Conservation (phyloP, 1,139 yeast species). For the Pichia sp. region DNA sequence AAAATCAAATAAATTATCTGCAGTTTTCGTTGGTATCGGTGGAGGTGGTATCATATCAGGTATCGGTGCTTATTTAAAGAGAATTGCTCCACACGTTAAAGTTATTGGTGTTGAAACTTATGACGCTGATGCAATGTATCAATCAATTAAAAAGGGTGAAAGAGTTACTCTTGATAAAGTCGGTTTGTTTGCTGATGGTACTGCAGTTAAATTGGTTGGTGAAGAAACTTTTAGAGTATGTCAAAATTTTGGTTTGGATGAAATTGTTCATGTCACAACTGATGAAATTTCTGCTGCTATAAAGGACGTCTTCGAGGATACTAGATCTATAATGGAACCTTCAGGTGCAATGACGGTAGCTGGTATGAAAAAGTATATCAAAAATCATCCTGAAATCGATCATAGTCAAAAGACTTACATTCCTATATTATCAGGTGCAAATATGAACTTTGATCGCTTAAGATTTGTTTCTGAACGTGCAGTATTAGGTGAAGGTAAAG, state of each 20-base stretch:
- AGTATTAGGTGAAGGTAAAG: constrained; percentile 94
- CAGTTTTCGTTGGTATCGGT: constrained; percentile 89
- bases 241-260: constrained; percentile 66
- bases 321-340: constrained; percentile 91
- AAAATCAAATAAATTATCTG: constrained; percentile 67
- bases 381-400: constrained; percentile 57
- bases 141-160: constrained; percentile 53
- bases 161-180: constrained; percentile 57
- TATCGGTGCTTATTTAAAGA: constrained; percentile 77
- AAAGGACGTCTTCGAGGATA: constrained; percentile 92
- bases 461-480: constrained; percentile 98
- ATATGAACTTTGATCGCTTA: constrained; percentile 93
- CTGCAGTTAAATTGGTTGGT: constrained; percentile 91
- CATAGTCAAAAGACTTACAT: constrained; percentile 70
- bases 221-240: constrained; percentile 85
- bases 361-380: constrained; percentile 78
- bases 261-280: constrained; percentile 76
- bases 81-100: constrained; percentile 96
- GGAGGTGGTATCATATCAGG: constrained; percentile 98
- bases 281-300: constrained; percentile 98
- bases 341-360: constrained; percentile 96
- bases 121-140: constrained; percentile 87
- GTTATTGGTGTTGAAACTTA: constrained; percentile 92
- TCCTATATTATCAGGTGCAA: constrained; percentile 90
- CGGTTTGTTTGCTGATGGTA: constrained; percentile 99